A percentile compares a stretch with the other conserved stretches of the same genome.
These are phyloP conservation scores for Trichoderma asperellum DNA, from an alignment of 2,329 filamentous ascomycete species.

Conservation along the genomic window DNA sequence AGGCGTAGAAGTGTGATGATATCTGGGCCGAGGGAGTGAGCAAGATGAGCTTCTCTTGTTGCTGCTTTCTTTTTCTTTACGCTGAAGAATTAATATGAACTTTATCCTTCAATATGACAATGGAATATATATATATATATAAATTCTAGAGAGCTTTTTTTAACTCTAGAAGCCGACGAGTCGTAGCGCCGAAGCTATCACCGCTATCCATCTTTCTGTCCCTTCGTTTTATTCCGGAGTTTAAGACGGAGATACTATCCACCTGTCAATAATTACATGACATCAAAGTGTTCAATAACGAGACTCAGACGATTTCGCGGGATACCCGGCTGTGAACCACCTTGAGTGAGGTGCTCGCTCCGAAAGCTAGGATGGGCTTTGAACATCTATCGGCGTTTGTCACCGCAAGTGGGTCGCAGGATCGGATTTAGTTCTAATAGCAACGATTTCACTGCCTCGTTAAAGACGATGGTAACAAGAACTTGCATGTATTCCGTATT, in stretches of 20 bases:
- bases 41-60: background rate
- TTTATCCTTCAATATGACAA: background rate
- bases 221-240: background rate
- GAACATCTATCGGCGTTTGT: background rate
- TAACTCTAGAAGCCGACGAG: background rate
- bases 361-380: background rate
- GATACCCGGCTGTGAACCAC: background rate
- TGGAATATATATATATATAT: background rate
- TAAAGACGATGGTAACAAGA: background rate
- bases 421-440: constrained; percentile 4
- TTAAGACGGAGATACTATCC: background rate
- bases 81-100: background rate
- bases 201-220: background rate
- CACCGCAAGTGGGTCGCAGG: background rate
- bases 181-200: background rate
- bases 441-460: background rate
- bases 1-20: background rate
- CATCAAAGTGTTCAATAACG: background rate
- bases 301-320: background rate
- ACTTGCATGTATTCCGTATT: background rate
- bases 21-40: background rate
- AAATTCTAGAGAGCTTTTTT: background rate
- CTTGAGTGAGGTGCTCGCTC: background rate
- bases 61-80: background rate
- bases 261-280: background rate